A percentile compares a stretch with the other conserved stretches of the same genome.
Evolutionary conservation across 1,139 yeast species (phyloP).

Genomic region (Diutina catenulata): DNA sequence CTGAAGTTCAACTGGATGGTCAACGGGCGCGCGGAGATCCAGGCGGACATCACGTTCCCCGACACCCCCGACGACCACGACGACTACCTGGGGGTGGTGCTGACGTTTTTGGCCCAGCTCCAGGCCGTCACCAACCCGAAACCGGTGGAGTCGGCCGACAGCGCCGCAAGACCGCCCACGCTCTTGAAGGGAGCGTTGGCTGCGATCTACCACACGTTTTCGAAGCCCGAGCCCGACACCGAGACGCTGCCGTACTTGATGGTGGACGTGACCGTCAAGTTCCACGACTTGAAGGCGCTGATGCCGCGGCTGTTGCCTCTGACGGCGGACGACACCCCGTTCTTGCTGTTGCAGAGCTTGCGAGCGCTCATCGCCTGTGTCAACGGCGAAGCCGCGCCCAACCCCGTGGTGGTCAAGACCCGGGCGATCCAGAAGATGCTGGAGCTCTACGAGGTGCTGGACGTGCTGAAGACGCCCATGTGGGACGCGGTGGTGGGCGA

Average conservation of each 20-base stretch:
- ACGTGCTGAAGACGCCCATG: constrained; percentile 36
- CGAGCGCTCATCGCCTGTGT: constrained; percentile 50
- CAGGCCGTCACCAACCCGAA: constrained; percentile 11
- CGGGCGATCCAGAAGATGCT: constrained; percentile 49
- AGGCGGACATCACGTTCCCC: constrained; percentile 64
- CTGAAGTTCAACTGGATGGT: constrained; percentile 59
- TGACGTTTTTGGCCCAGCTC: constrained; percentile 18
- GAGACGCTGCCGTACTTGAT: constrained; percentile 39
- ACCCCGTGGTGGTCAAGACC: constrained; percentile 35
- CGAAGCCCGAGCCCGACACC: constrained; percentile 9
- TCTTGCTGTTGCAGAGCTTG: constrained; percentile 46
- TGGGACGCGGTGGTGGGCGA: constrained; percentile 47
- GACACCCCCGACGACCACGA: constrained; percentile 13
- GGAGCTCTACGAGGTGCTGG: constrained; percentile 37
- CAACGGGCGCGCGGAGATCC: constrained; percentile 57
- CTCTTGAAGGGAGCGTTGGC: constrained; percentile 31
- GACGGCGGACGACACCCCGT: constrained; percentile 40
- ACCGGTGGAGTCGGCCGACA: constrained; percentile 2
- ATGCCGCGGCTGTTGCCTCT: constrained; percentile 42
- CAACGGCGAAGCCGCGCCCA: constrained; percentile 22
- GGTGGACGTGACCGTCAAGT: constrained; percentile 51
- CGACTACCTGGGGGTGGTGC: constrained; percentile 12
- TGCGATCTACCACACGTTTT: constrained; percentile 33
- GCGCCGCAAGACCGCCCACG: constrained; percentile 12
- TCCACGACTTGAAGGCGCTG: constrained; percentile 48